Base-by-base conservation (phyloP, 2,329 filamentous ascomycete genomes). In the Penicillium carneum region DNA sequence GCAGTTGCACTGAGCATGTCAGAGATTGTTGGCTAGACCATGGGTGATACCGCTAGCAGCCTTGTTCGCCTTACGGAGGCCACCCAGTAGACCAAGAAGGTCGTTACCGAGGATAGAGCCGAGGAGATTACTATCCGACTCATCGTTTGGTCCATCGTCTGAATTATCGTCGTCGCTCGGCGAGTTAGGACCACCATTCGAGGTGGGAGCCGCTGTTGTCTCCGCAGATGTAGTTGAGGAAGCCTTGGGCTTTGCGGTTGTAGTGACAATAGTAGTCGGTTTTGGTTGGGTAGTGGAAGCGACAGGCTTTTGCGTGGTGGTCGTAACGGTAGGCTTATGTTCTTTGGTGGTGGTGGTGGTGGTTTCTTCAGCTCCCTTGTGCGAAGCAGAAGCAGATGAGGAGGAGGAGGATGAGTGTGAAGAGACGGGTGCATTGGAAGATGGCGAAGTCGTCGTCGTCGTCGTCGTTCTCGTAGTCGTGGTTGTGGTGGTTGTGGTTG, bases 271-370 rank as follows among this genome's bases (percentile, higher is more conserved):
- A 14, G 41, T 38, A 9, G 31, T 51, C 0, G 88, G 87, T 69
- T 90, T 88, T 0, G 88, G 88, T 72, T 90, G 88, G 0, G 87
- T 87, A 1, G 86, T 83, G 62, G 49, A 12, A 1, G 86, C 83
- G 61, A 39, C 12, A 14, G 51, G 23, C 23, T 26, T 26, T 26
- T 26, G 23, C 23, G 23, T 26, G 23, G 23, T 26, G 5, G 23
- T 26, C 4, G 23, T 26, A 26, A 26, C 23, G 23, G 23, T 26
- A 6, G 23, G 33, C n/a, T 41, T 26, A 11, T 29, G 34, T 36
- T 53, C 57, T 4, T 31, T 23, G 52, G 20, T 31, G n/a, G 20
- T 23, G 20, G 20, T 31, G n/a, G 29, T 39, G 3, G 18, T 29
- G 11, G 31, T 54, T 14, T 41, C 26, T 34, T 61, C 54, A 61